Evolutionary conservation across 2,329 filamentous ascomycete species (phyloP).

Genomic region (Paecilomyces fulvus): DNA sequence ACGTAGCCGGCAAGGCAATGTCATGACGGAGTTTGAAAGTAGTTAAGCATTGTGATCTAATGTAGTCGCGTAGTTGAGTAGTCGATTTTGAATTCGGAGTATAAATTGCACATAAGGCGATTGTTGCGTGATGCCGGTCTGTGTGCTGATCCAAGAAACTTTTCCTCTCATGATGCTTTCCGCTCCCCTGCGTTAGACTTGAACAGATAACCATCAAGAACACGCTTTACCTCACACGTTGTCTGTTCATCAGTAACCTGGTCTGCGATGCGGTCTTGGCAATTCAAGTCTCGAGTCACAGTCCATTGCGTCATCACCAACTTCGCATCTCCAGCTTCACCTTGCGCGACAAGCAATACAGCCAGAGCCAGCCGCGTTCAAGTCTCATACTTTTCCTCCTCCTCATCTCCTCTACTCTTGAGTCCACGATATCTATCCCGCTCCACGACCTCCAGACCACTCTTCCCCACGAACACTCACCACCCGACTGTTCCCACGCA

Average conservation of each 20-base stretch:
- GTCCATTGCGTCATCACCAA: slow-evolving; percentile 18
- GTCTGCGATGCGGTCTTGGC: background rate
- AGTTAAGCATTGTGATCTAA: background rate
- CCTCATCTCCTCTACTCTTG: background rate
- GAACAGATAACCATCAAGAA: no score
- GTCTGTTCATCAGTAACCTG: background rate
- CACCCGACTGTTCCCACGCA: background rate
- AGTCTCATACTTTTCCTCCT: background rate
- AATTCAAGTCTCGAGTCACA: background rate
- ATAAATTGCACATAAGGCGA: background rate
- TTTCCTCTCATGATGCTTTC: background rate
- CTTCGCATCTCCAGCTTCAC: slow-evolving; percentile 6
- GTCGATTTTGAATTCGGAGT: no score
- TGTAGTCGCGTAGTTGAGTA: background rate
- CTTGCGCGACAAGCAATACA: background rate
- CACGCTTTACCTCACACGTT: no score
- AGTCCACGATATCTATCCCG: background rate
- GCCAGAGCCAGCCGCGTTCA: background rate
- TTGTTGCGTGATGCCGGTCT: background rate
- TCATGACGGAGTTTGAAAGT: background rate
- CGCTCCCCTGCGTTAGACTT: background rate
- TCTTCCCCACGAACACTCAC: background rate
- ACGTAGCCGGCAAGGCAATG: background rate
- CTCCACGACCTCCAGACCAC: background rate
- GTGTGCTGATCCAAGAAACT: background rate